phyloP scores from a whole-genome alignment of 2,329 filamentous ascomycete species.

The Westerdykella aurantiaca region DNA sequence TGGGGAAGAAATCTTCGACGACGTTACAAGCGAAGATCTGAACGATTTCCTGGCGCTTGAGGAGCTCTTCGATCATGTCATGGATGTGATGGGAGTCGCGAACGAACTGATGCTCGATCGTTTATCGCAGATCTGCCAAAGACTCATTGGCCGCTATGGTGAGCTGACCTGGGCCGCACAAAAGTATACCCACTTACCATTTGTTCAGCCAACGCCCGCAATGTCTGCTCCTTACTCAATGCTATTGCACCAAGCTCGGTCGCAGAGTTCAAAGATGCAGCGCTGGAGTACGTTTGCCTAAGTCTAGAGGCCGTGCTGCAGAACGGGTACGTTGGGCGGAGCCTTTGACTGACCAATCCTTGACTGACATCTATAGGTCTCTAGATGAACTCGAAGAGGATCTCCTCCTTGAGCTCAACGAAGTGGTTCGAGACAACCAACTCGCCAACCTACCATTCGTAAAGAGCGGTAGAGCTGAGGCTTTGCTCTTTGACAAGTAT shows the following conservation, averaged over 20 bases:
- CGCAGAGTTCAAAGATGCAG: constrained; percentile 78
- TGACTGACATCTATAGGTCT: constrained; percentile 43
- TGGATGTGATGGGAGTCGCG: constrained; percentile 83
- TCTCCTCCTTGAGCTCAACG: constrained; percentile 73
- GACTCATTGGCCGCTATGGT: constrained; percentile 72
- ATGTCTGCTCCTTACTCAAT: constrained; percentile 79
- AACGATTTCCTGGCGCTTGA: constrained; percentile 52
- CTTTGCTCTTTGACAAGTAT: constrained; percentile 58
- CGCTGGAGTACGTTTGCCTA: constrained; percentile 83
- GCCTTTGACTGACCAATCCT: neutral
- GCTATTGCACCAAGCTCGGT: constrained; percentile 79
- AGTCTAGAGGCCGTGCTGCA: constrained; percentile 90
- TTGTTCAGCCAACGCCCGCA: constrained; percentile 49
- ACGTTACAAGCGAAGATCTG: constrained; percentile 59
- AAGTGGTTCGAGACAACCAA: constrained; percentile 76
- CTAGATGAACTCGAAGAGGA: constrained; percentile 82
- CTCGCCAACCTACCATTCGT: constrained; percentile 69
- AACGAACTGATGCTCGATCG: constrained; percentile 95
- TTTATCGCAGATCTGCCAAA: constrained; percentile 83
- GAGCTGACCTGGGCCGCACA: constrained; percentile 26
- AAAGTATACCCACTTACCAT: constrained; percentile 3
- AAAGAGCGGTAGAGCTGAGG: constrained; percentile 66
- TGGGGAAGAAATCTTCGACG: constrained; percentile 74
- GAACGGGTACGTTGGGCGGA: constrained; percentile 54
- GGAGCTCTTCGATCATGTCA: constrained; percentile 78